Evolutionary conservation across 495 filamentous ascomycete species (phyloP).

Genomic region (Aspergillus incahuasiensis): DNA sequence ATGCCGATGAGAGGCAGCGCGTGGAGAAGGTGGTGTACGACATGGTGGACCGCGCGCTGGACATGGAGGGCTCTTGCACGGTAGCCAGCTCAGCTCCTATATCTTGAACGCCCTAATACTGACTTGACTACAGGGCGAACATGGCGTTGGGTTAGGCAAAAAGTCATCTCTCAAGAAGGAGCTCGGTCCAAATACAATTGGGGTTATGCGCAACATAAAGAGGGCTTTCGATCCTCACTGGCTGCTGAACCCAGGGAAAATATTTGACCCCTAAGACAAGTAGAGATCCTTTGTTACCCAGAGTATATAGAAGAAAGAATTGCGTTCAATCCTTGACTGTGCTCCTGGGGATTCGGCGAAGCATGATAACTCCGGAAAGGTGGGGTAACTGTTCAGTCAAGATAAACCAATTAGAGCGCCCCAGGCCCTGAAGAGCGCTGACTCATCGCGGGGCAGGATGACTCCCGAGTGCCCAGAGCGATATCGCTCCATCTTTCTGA

Average conservation of each 20-base stretch:
- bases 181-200: slow-evolving; percentile 75
- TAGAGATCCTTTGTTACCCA: not conserved
- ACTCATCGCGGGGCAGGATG: slow-evolving; percentile 37
- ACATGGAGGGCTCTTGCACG: slow-evolving; percentile 92
- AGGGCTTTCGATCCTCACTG: slow-evolving; percentile 78
- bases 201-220: slow-evolving; percentile 84
- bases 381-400: not conserved
- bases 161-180: slow-evolving; percentile 76
- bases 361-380: slow-evolving; percentile 1
- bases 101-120: slow-evolving; percentile 1
- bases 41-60: slow-evolving; percentile 82
- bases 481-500: slow-evolving; percentile 28
- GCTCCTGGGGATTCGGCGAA: not conserved
- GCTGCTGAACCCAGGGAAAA: slow-evolving; percentile 91
- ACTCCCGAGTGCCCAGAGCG: slow-evolving; percentile 24
- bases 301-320: not conserved
- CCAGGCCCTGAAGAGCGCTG: slow-evolving; percentile 16
- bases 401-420: slow-evolving; percentile 4
- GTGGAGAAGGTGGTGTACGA: slow-evolving; percentile 78
- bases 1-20: slow-evolving; percentile 61
- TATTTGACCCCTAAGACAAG: slow-evolving; percentile 55
- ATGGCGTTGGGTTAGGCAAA: slow-evolving; percentile 85
- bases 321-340: not conserved
- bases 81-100: slow-evolving; percentile 29
- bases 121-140: slow-evolving; percentile 59